Percentiles rank a stretch among this genome's conserved stretches.
Conservation (phyloP, 805 yeast species). For the Komagataella mondaviorum region DNA sequence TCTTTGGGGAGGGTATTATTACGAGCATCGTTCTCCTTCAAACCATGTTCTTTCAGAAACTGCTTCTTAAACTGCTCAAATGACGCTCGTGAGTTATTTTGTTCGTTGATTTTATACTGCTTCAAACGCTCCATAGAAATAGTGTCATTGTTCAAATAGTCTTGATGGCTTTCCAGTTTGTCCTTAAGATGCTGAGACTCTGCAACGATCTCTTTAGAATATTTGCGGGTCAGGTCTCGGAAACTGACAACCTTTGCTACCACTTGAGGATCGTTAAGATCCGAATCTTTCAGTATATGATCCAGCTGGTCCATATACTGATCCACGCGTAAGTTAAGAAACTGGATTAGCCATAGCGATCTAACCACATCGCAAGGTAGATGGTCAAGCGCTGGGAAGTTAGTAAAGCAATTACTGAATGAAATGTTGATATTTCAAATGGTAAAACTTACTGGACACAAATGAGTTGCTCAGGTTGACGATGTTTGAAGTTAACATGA, state of each 20-base stretch:
- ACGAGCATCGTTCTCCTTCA: background rate
- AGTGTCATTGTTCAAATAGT: background rate
- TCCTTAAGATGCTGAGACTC: slow-evolving; percentile 12
- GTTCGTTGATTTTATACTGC: background rate
- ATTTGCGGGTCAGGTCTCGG: slow-evolving; percentile 2
- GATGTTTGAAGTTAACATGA: background rate
- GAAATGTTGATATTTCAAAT: no score
- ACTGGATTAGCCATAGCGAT: slow-evolving; percentile 22
- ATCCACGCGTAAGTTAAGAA: slow-evolving; percentile 13
- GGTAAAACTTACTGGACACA: slow-evolving; percentile 2
- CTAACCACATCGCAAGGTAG: slow-evolving; percentile 23
- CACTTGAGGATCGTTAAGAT: background rate
- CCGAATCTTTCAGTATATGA: background rate
- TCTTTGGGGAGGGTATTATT: background rate
- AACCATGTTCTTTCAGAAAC: background rate
- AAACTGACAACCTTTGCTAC: slow-evolving; percentile 1
- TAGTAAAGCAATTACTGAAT: slow-evolving; percentile 19
- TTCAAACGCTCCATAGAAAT: background rate
- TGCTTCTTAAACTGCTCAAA: background rate
- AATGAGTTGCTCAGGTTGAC: slow-evolving; percentile 3
- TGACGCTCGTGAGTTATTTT: background rate
- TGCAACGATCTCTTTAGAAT: slow-evolving; percentile 11
- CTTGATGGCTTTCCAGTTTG: slow-evolving; percentile 4
- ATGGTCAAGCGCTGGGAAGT: slow-evolving; percentile 15
- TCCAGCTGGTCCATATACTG: slow-evolving; percentile 5